Conservation (phyloP, 345 rosid species). For the Citrus sinensis region DNA sequence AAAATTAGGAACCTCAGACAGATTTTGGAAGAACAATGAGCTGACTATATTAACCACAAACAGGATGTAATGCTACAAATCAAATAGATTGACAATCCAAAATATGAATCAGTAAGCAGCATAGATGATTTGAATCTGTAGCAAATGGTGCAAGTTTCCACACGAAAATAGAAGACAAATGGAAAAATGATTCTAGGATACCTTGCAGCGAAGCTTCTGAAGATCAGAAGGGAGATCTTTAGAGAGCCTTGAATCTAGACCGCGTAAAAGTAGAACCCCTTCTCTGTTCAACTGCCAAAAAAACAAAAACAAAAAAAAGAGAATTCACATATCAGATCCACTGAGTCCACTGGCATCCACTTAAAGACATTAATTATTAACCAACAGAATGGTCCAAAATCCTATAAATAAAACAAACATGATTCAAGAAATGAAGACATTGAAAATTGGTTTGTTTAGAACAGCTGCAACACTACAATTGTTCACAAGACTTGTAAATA, state of each 20-base stretch:
- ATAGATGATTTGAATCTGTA: neutral
- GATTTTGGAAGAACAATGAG: neutral
- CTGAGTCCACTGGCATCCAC: neutral
- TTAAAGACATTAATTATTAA: neutral
- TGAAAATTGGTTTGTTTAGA: neutral
- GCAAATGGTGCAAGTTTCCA: neutral
- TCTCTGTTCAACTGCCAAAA: conserved; percentile 72
- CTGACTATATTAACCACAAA: neutral
- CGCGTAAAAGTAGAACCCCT: conserved; percentile 82
- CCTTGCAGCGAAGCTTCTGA: conserved; percentile 97
- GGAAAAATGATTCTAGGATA: conserved; percentile 8
- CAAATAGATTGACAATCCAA: neutral
- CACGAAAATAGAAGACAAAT: neutral
- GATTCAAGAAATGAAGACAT: neutral
- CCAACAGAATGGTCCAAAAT: neutral
- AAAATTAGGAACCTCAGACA: neutral
- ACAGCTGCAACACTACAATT: neutral
- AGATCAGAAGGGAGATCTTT: conserved; percentile 91
- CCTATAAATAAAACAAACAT: neutral
- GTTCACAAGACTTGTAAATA: neutral
- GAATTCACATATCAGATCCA: conserved; percentile 2
- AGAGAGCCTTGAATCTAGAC: conserved; percentile 92
- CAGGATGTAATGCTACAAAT: neutral
- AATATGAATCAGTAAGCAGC: neutral
- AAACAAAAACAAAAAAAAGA: conserved; percentile 8